A percentile compares a stretch with the other conserved stretches of the same genome.
Conservation (phyloP, 2,329 filamentous ascomycete genomes). For the Pseudogymnoascus sp. region DNA sequence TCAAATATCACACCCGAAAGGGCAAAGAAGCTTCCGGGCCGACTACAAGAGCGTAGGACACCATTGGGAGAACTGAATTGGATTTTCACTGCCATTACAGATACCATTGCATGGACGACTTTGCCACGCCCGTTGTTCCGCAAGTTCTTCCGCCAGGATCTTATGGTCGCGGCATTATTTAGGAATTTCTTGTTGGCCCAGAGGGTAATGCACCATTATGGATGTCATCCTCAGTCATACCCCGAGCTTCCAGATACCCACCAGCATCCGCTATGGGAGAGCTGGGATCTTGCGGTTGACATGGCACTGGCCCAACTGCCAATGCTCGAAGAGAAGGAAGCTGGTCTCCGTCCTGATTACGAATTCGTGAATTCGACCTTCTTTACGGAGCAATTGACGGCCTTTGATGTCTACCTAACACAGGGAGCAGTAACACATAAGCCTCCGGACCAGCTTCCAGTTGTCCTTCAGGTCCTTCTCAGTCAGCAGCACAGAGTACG, state of each 20-base stretch:
- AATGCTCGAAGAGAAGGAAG: conserved; percentile 71
- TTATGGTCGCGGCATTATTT: conserved; percentile 98
- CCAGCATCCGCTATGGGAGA: conserved; percentile 90
- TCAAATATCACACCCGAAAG: conserved; percentile 65
- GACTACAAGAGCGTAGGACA: conserved; percentile 84
- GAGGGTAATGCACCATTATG: conserved; percentile 90
- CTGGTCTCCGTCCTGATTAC: conserved; percentile 55
- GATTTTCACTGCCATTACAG: conserved; percentile 98
- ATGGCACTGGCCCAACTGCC: conserved; percentile 87
- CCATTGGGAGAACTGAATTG: conserved; percentile 95
- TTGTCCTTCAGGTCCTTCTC: conserved; percentile 88
- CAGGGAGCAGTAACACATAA: conserved; percentile 77
- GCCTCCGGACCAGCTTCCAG: conserved; percentile 87
- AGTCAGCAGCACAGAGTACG: conserved; percentile 91
- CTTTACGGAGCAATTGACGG: conserved; percentile 93
- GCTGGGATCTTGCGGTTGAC: conserved; percentile 95
- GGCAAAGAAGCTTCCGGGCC: conserved; percentile 81
- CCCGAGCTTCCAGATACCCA: conserved; percentile 91
- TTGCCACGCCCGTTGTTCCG: conserved; percentile 84
- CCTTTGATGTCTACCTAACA: conserved; percentile 89
- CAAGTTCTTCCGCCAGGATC: conserved; percentile 91
- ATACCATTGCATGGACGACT: conserved; percentile 97
- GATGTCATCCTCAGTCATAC: conserved; percentile 88
- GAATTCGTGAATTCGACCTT: conserved; percentile 93
- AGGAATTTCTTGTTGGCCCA: conserved; percentile 92